Conservation (phyloP, 1,139 yeast species). For the Saccharomycopsis hybrid region DNA sequence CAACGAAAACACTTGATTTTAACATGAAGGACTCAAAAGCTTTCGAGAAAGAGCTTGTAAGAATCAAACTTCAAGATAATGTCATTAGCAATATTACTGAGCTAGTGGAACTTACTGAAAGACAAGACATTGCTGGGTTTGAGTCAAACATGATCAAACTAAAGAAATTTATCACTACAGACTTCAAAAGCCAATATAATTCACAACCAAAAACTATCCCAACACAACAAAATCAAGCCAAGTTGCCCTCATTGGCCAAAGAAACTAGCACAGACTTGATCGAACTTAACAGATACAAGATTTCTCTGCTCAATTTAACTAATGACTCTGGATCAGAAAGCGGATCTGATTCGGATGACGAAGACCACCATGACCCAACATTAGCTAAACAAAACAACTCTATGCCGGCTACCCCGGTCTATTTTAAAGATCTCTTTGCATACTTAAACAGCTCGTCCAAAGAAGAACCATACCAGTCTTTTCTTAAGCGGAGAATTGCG, state of each 20-base stretch:
- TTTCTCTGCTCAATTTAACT: neutral
- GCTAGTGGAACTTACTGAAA: neutral
- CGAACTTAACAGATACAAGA: neutral
- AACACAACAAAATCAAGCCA: neutral
- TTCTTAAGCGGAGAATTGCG: slow-evolving; percentile 9
- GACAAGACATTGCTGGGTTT: neutral
- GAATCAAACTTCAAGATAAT: slow-evolving; percentile 2
- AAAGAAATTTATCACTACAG: neutral
- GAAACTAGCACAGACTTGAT: neutral
- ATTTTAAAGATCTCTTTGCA: slow-evolving; percentile 21
- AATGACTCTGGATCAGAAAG: neutral
- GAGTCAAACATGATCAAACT: neutral
- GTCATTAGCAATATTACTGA: neutral
- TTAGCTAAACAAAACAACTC: slow-evolving; percentile 17
- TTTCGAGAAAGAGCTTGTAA: neutral
- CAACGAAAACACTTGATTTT: slow-evolving; percentile 7
- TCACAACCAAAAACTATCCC: neutral
- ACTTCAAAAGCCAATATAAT: neutral
- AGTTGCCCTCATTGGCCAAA: neutral
- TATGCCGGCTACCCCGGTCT: slow-evolving; percentile 12
- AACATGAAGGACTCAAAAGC: slow-evolving; percentile 7
- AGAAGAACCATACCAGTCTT: slow-evolving; percentile 21
- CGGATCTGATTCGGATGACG: slow-evolving; percentile 24
- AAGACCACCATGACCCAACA: slow-evolving; percentile 20
- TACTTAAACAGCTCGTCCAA: slow-evolving; percentile 15